Base-by-base conservation (phyloP, 192 early-diverging fungal genomes). In the Pilaira anomala region DNA sequence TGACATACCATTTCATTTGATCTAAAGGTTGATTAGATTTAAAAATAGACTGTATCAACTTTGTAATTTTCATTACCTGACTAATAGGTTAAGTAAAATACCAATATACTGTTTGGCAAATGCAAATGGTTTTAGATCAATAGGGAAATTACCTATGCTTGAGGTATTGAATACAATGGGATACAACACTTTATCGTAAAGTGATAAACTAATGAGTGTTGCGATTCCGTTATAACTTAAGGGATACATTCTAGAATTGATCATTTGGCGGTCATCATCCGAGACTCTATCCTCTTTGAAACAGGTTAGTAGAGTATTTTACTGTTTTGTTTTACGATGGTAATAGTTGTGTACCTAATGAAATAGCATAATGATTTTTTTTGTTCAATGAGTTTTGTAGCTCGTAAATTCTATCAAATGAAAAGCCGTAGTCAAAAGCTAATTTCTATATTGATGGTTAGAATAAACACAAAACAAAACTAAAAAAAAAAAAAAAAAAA, bases 221-320 rank as follows among this genome's bases (percentile, higher is more conserved):
- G 52, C 53, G 30, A 65, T 65, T 18, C 63, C 52, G 44, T 7
- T 54, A 18, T 42, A 55, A 36, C 26, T 22, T 25, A 65, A 19
- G 2, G 63, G 63, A 46, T 52, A 65, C 6, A 28, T 14, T 48
- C 3, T 51, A 3, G 51, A 48, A 14, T 65, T 54, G 2, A 56
- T 65, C 28, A 40, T 46, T 25, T 54, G 48, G 12, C 41, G 24
- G 22, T 65, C 63, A 22, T 46, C 50, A 5, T 60, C 29, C 33
- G 33, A 36, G 11, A 36, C 7, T 36, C 33, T 36, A 9, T 36
- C 33, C 33, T 36, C 33, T 36, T 9, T 36, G 11, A 6, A 36
- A 9, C 33, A 36, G 2, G 33, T 36, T 36, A 36, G 33, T 36
- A 36, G n/a, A n/a, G n/a, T 36, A 9, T 36, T 36, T 36, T 9